A percentile compares a stretch with the other conserved stretches of the same genome.
phyloP scores from a whole-genome alignment of 257 asterid genomes.

The Primulina huaijiensis region DNA sequence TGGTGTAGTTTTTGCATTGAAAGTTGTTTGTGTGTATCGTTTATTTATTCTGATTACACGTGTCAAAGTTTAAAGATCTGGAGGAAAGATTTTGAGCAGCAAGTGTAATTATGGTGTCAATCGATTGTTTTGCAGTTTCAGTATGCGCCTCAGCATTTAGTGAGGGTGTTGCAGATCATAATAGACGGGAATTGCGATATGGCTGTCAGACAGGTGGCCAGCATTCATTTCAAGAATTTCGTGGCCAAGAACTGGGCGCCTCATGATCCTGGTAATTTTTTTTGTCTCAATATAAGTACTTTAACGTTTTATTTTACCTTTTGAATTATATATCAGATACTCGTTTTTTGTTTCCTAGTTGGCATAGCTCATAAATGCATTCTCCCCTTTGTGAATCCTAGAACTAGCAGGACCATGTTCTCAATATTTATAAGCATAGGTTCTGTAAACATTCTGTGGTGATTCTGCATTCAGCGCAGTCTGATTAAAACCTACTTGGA shows the following conservation, averaged over 20 bases:
- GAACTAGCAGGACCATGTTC: not conserved
- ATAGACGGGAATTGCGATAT: conserved; percentile 73
- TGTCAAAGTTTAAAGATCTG: not conserved
- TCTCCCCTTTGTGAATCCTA: not conserved
- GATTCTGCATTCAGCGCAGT: not conserved
- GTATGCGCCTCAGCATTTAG: conserved; percentile 84
- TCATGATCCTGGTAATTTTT: conserved; percentile 62
- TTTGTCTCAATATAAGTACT: not conserved
- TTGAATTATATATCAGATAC: not conserved
- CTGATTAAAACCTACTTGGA: conserved; percentile 9
- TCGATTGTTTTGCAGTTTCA: conserved; percentile 56
- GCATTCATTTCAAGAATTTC: conserved; percentile 91
- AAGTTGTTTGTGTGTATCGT: not conserved
- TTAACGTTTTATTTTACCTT: too few relatives aligned
- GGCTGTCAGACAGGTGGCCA: conserved; percentile 94
- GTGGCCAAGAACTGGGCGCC: conserved; percentile 83
- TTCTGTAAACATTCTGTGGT: not conserved
- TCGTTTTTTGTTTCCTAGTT: not conserved
- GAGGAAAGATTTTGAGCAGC: not conserved
- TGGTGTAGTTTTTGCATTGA: not conserved
- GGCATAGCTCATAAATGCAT: not conserved
- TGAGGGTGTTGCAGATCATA: conserved; percentile 91
- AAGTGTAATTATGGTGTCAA: not conserved
- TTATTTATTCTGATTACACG: not conserved
- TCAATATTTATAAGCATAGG: not conserved